Percentiles rank a stretch among this genome's conserved stretches.
Evolutionary conservation across 2,329 filamentous ascomycete genomes (phyloP).

Genomic region (Clonostachys rhizophaga): DNA sequence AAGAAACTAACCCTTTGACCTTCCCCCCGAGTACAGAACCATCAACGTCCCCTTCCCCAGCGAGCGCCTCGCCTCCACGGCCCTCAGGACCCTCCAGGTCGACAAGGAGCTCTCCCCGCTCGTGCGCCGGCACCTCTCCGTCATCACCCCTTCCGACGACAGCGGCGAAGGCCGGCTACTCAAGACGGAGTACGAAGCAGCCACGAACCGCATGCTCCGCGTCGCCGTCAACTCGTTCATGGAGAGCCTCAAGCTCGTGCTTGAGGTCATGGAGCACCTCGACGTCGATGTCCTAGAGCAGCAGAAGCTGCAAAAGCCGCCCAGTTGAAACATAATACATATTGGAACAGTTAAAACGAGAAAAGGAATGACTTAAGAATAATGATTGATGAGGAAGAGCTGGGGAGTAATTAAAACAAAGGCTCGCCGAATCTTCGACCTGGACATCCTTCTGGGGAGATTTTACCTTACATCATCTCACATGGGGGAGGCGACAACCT

Average conservation of each 20-base stretch:
- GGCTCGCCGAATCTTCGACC: too few species aligned
- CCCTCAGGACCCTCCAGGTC: slow-evolving; percentile 72
- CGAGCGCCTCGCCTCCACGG: slow-evolving; percentile 69
- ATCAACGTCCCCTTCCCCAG: slow-evolving; percentile 80
- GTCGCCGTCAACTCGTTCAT: slow-evolving; percentile 97
- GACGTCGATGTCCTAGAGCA: slow-evolving; percentile 72
- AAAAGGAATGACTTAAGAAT: neutral
- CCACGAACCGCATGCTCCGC: slow-evolving; percentile 93
- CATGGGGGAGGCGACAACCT: too few species aligned
- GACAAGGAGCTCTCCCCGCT: slow-evolving; percentile 86
- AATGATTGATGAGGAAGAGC: neutral
- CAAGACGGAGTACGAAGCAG: slow-evolving; percentile 74
- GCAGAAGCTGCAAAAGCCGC: slow-evolving; percentile 4
- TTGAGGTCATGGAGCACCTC: slow-evolving; percentile 87
- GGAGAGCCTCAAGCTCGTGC: slow-evolving; percentile 77
- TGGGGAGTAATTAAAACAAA: too few species aligned
- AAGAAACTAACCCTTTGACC: neutral
- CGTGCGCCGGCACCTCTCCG: slow-evolving; percentile 66
- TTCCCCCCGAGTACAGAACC: slow-evolving; percentile 40
- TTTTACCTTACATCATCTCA: too few species aligned
- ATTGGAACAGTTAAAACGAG: neutral
- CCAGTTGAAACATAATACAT: neutral
- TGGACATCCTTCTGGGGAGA: too few species aligned
- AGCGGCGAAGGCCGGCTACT: slow-evolving; percentile 42
- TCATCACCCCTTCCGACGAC: slow-evolving; percentile 28